Base-by-base conservation (phyloP, 176 grass and related monocot genomes). In the Dendrocalamus sinicus region DNA sequence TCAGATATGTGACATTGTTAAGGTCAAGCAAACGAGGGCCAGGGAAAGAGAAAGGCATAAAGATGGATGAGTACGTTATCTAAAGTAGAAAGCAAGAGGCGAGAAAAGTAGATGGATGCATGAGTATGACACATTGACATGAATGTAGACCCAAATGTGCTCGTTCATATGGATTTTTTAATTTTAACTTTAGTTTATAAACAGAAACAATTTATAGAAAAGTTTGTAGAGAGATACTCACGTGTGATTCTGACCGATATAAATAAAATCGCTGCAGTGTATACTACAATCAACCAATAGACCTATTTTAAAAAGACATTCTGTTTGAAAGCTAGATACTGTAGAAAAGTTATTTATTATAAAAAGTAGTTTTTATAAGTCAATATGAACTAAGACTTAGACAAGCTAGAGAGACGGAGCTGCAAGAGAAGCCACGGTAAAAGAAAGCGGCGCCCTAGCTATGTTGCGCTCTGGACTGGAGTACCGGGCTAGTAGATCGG, bases 341-440 rank as follows among this genome's bases (percentile, higher is more conserved):
- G 0, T 39, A 39, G 4, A 39, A 39, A 39, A 4, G 0, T 39
- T 6, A 39, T 39, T 5, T 5, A 39, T 0, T 5, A 5, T 6
- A 39, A 39, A 39, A 39, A 39, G 0, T 39, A 39, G 37, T 0
- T 5, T 39, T 39, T 39, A 6, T 0, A 39, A 39, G 5, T 39
- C 0, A 39, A 39, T 39, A 39, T 39, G 0, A 39, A 37, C 26
- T 2, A 32, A 2, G 30, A 32, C 30, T 2, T 37, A 9, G 17
- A 20, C 57, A 10, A 22, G 57, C 20, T 59, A n/a, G 19, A 72
- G 58, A 53, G 44, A 39, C 12, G 6, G 2, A 75, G 40, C 59
- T 24, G n/a, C 22, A 41, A 79, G 76, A 80, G 30, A 41, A 73
- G 81, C 58, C 85, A n/a, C 51, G 86, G 86, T 88, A 88, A 88